Evolutionary conservation across 345 rosid species (phyloP), one percentile per base, ranked within the genome.

Genomic region (Turritis glabra): DNA sequence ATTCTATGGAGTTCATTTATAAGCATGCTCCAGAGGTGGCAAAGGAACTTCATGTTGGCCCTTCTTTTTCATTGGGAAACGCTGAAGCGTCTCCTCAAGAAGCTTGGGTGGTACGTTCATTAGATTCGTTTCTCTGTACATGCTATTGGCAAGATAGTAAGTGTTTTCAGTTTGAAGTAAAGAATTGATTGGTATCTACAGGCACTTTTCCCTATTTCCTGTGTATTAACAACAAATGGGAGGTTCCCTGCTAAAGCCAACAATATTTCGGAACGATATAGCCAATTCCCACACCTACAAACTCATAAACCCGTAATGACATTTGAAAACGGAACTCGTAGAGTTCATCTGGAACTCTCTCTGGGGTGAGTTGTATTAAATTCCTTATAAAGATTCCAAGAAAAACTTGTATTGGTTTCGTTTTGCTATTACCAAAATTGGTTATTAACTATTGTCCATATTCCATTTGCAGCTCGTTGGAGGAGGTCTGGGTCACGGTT

Each of bases 401-500:
- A 60, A 10, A 7, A 63, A n/a, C 54, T 14, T 44, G 0, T 30
- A 1, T 64, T 73, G 54, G 41, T 53, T 10, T 41, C 26, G 13
- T 21, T 43, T 41, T 21, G 37, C 37, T 32, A 41, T 38, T n/a
- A 52, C 18, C 22, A 38, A 53, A 38, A n/a, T 0, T 18, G 57
- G 3, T 48, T 33, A 35, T 21, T 22, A 29, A 75, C 38, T 38
- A 21, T 50, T 35, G 8, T 17, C 58, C 13, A 15, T 37, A 11
- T 35, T 64, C 5, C 23, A 21, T 72, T 81, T 82, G 78, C 87
- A 95, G 99, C 35, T 87, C 93, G 62, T 80, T 90, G 63, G 77
- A 90, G 74, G 98, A 95, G 82, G 86, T 95, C 18, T 95, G 98
- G 97, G 97, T 92, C 73, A 79, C 96, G 53, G 94, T 90, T 63